A percentile compares a stretch with the other conserved stretches of the same genome.
phyloP scores from a whole-genome alignment of 345 rosid genomes.

The Zanthoxylum bungeanum region DNA sequence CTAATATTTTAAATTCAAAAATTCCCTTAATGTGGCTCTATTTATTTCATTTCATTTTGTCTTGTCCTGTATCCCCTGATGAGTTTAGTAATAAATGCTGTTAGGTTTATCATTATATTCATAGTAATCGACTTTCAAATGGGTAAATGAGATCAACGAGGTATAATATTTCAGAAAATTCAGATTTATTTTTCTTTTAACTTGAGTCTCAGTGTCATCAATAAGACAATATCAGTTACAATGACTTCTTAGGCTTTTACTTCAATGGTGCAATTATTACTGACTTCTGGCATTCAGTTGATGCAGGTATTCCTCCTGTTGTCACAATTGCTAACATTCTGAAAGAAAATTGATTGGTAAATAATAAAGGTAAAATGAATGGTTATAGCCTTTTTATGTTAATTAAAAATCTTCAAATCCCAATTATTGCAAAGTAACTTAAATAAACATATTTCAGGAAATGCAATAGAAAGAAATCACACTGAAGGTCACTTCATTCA shows the following conservation, averaged over 20 bases:
- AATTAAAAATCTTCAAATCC: not conserved
- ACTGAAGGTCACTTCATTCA: conserved; percentile 15
- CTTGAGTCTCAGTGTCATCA: not conserved
- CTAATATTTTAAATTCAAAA: not conserved
- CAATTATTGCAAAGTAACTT: not conserved
- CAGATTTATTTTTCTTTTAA: not conserved
- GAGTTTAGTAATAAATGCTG: not conserved
- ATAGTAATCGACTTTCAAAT: not conserved
- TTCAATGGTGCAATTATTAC: not conserved
- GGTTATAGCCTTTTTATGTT: not conserved
- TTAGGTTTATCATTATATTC: not conserved
- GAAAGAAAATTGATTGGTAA: conserved; percentile 22
- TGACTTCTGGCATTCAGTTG: not conserved
- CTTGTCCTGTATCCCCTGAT: too few relatives aligned
- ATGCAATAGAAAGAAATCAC: conserved; percentile 1
- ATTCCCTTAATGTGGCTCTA: too few relatives aligned
- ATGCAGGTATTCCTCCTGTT: conserved; percentile 32
- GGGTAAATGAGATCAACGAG: not conserved
- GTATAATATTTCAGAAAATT: too few relatives aligned
- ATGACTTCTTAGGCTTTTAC: not conserved
- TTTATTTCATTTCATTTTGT: too few relatives aligned
- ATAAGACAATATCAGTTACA: not conserved
- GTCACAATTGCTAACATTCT: conserved; percentile 25
- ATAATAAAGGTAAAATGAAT: conserved; percentile 17
- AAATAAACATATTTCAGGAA: not conserved